Base-by-base conservation (phyloP, 2,329 filamentous ascomycete species). In the Byssochlamys sp. region DNA sequence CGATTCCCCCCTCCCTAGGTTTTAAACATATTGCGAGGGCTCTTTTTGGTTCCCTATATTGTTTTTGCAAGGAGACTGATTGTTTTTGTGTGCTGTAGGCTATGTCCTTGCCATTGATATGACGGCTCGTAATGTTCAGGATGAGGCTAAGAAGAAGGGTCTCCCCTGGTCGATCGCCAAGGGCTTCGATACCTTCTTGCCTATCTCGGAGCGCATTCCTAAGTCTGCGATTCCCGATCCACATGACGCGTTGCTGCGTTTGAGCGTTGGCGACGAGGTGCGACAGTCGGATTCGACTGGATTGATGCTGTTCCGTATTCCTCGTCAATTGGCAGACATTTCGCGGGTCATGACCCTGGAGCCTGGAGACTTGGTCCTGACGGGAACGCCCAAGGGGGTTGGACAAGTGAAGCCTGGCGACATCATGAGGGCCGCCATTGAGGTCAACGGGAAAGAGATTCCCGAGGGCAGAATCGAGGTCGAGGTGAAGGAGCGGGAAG, bases 171-270 rank as follows among this genome's bases (percentile, higher is more conserved):
- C 86, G 67, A 96, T 96, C 64, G 88, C 90, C 65, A 99, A 99
- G 79, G 94, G 94, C 52, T 99, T 97, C 72, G 94, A 99, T 74
- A 97, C 94, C 2, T 99, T 99, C 79, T 81, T 95, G 55, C 94
- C 94, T 58, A 82, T 99, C 69, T 90, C 87, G 72, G 79, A 87
- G 62, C 80, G 89, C 57, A 95, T 99, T 67, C 79, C 85, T 65
- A 95, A 95, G 78, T 80, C 83, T 35, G 80, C 82, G 63, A 90
- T 99, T 65, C 83, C 87, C 11, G 85, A 97, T 75, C 94, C 94
- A 31, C 91, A 97, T 72, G 84, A 92, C 67, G 86, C 90, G 19
- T 88, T 95, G 76, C 78, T 99, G 61, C 95, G 87, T 74, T 82
- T 99, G 58, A 86, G 81, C 55, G 89, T 99, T 69, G 95, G 96